phyloP scores from a whole-genome alignment of 495 filamentous ascomycete genomes.

The Podospora fimiseda region DNA sequence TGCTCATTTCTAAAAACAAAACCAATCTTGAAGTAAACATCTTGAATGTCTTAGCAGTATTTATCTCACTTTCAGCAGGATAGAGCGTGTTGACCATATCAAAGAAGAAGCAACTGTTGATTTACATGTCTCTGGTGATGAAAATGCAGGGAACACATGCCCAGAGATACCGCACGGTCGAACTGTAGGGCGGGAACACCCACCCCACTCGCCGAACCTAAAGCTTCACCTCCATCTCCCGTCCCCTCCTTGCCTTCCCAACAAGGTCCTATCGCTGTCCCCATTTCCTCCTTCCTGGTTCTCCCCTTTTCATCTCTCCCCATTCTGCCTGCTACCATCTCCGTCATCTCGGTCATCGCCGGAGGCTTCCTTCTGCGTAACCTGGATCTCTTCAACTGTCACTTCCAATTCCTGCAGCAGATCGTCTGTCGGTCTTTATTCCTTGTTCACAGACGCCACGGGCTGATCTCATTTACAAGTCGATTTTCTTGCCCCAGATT shows the following conservation, averaged over 20 bases:
- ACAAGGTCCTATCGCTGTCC: slow-evolving; percentile 1
- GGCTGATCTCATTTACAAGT: background rate
- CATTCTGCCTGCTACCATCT: background rate
- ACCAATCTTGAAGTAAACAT: background rate
- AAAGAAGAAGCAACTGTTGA: slow-evolving; percentile 1
- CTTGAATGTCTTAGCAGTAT: background rate
- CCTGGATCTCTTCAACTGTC: background rate
- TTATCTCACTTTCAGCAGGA: background rate
- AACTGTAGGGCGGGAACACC: slow-evolving; percentile 21
- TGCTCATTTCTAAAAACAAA: no score
- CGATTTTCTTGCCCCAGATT: slow-evolving; percentile 5
- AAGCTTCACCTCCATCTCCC: slow-evolving; percentile 24
- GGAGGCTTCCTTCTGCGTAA: background rate
- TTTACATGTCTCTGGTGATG: slow-evolving; percentile 8
- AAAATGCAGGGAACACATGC: slow-evolving; percentile 14
- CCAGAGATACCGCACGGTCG: slow-evolving; percentile 1
- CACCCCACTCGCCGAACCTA: slow-evolving; percentile 32
- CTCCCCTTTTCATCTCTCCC: slow-evolving; percentile 1
- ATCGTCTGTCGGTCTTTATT: slow-evolving; percentile 8
- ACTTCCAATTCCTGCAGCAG: background rate
- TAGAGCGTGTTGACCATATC: background rate
- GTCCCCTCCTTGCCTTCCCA: slow-evolving; percentile 16
- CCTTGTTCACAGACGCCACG: slow-evolving; percentile 9
- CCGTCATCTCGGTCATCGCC: slow-evolving; percentile 4
- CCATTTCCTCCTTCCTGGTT: slow-evolving; percentile 7